A percentile compares a stretch with the other conserved stretches of the same genome.
These are phyloP conservation scores for Trapa incisa DNA, from an alignment of 345 rosid species.

Conservation along the genomic window DNA sequence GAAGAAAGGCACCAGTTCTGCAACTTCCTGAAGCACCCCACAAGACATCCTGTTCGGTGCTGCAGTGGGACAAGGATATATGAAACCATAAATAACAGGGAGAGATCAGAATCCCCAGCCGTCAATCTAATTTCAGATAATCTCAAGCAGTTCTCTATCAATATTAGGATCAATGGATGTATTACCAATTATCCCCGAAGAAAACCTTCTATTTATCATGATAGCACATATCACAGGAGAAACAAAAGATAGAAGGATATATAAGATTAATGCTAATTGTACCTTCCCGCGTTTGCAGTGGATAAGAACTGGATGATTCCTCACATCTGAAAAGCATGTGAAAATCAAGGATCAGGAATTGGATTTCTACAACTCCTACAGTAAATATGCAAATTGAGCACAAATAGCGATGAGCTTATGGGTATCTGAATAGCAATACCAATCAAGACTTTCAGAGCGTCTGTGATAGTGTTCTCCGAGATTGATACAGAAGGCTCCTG, in stretches of 20 bases:
- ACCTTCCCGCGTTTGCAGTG: slow-evolving; percentile 89
- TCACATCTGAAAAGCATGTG: slow-evolving; percentile 27
- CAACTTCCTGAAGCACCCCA: slow-evolving; percentile 62
- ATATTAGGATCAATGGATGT: too few relatives aligned
- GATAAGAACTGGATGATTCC: slow-evolving; percentile 59
- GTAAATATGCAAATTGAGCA: background rate
- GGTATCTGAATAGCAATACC: slow-evolving; percentile 23
- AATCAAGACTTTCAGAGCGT: slow-evolving; percentile 54
- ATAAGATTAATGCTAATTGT: background rate
- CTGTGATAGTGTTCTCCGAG: slow-evolving; percentile 50
- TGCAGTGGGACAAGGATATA: slow-evolving; percentile 12
- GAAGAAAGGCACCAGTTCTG: slow-evolving; percentile 73
- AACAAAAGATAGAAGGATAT: background rate
- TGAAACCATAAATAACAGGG: background rate
- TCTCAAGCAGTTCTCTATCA: background rate
- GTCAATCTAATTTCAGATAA: background rate
- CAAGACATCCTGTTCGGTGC: slow-evolving; percentile 75
- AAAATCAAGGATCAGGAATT: slow-evolving; percentile 5
- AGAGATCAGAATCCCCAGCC: background rate
- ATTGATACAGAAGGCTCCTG: slow-evolving; percentile 75
- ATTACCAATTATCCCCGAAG: too few relatives aligned
- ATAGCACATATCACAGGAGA: too few relatives aligned
- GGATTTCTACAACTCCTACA: background rate
- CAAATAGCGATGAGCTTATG: background rate
- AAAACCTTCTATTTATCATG: too few relatives aligned